Conservation (phyloP, 139 green algal species). For the Tetraselmis striata region DNA sequence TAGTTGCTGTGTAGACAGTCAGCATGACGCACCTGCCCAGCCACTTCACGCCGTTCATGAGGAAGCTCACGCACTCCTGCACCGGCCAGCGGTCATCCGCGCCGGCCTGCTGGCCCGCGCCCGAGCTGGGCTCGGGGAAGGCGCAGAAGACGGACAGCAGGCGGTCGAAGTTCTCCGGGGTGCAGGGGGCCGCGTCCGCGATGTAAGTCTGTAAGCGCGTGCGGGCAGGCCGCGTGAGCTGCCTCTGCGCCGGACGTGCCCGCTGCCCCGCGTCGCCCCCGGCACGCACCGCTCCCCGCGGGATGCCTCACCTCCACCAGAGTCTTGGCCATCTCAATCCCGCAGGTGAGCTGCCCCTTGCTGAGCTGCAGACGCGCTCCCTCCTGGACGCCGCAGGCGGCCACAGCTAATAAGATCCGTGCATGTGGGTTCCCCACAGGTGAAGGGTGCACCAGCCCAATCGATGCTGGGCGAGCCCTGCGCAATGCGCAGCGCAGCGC, state of each 20-base stretch:
- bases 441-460: no score
- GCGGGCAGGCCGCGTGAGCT: no score
- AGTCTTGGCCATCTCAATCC: constrained; percentile 47
- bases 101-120: background rate
- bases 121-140: background rate
- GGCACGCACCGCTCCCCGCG: no score
- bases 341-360: constrained; percentile 42
- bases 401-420: no score
- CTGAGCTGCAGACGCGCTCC: constrained; percentile 50
- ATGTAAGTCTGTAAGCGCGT: no score
- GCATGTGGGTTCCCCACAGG: no score
- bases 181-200: background rate
- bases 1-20: no score
- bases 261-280: no score
- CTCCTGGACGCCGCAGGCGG: constrained; percentile 32
- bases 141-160: constrained; percentile 1
- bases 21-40: background rate
- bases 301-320: constrained; percentile 38
- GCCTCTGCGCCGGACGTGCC: no score
- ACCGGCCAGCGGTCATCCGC: background rate
- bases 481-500: no score
- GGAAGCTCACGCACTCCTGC: background rate
- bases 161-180: background rate
- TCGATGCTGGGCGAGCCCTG: no score
- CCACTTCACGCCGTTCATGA: background rate